phyloP scores from a whole-genome alignment of 331 rosid genomes.

The Stylosanthes scabra region DNA sequence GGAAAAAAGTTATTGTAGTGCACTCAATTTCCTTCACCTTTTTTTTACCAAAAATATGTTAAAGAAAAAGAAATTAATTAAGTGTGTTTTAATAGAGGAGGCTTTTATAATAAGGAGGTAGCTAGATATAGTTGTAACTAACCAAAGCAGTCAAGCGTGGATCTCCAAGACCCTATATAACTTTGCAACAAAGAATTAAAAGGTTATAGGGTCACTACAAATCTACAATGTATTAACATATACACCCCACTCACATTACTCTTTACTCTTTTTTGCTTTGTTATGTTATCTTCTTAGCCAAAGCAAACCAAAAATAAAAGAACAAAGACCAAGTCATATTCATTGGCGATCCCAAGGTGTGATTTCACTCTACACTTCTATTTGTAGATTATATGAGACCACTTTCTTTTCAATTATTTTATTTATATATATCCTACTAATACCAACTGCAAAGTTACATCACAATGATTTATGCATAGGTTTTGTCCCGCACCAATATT shows the following conservation, averaged over 20 bases:
- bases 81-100: too few species aligned
- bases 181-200: conserved; percentile 1
- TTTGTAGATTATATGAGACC: too few species aligned
- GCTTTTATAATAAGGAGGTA: conserved; percentile 5
- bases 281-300: background rate
- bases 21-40: too few species aligned
- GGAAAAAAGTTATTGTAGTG: too few species aligned
- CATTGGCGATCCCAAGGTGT: conserved; percentile 66
- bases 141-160: conserved; percentile 30
- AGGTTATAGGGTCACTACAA: conserved; percentile 29
- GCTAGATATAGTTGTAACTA: background rate
- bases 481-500: too few species aligned
- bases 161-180: conserved; percentile 19
- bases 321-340: conserved; percentile 36
- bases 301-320: conserved; percentile 13
- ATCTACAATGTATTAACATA: too few species aligned
- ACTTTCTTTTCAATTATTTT: conserved; percentile 38
- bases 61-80: too few species aligned
- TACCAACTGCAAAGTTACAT: background rate
- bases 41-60: too few species aligned
- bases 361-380: conserved; percentile 35
- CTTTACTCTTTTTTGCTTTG: conserved; percentile 30
- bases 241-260: background rate
- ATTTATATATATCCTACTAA: conserved; percentile 36
- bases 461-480: background rate